A percentile compares a stretch with the other conserved stretches of the same genome.
These are phyloP conservation scores for Aspergillus arachidicola DNA, from an alignment of 2,329 filamentous ascomycete genomes.

Conservation along the genomic window DNA sequence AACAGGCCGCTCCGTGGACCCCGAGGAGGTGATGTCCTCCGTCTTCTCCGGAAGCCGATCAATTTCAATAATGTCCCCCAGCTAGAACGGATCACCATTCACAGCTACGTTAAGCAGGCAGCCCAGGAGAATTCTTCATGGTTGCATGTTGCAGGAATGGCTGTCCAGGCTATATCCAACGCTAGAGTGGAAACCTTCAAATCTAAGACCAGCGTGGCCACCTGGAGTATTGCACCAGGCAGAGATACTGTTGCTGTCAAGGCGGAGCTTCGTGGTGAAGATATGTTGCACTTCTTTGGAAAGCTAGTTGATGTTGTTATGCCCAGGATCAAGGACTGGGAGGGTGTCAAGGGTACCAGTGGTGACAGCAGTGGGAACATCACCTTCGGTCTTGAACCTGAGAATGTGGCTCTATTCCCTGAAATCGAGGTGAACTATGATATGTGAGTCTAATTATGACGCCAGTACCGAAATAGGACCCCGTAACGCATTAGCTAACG, in stretches of 20 bases:
- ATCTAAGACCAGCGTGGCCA: constrained; percentile 69
- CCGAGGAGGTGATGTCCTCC: constrained; percentile 68
- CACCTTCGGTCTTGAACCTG: constrained; percentile 74
- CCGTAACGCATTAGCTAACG: background rate
- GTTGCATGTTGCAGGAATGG: constrained; percentile 80
- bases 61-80: constrained; percentile 84
- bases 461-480: background rate
- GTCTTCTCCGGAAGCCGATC: constrained; percentile 57
- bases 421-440: constrained; percentile 96
- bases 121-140: constrained; percentile 71
- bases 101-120: constrained; percentile 69
- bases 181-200: constrained; percentile 70
- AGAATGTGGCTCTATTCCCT: constrained; percentile 81
- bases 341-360: constrained; percentile 72
- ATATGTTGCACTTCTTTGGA: constrained; percentile 86
- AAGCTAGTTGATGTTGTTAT: constrained; percentile 89
- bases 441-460: constrained; percentile 60
- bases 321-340: constrained; percentile 95
- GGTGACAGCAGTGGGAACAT: constrained; percentile 91
- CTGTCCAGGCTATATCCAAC: constrained; percentile 83
- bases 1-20: constrained; percentile 84
- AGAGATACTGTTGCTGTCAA: constrained; percentile 73
- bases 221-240: constrained; percentile 74
- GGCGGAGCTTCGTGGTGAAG: constrained; percentile 73
- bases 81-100: constrained; percentile 78